A percentile compares a stretch with the other conserved stretches of the same genome.
Conservation (phyloP, 1,284 basidiomycete genomes). For the Wallemia mellicola region DNA sequence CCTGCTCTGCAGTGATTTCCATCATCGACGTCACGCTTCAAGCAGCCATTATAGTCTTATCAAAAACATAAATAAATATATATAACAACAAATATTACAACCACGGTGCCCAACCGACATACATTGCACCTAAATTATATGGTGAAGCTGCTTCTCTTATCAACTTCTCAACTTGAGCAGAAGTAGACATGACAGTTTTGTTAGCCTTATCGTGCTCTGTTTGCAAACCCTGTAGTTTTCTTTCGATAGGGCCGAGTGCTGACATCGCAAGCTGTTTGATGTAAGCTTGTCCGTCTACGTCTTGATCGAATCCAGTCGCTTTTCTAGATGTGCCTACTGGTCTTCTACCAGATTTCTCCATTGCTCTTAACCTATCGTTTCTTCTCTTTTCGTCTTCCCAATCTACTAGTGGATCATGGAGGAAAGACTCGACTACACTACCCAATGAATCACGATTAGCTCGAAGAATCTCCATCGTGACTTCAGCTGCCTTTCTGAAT, state of each 20-base stretch:
- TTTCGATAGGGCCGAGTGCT: conserved; percentile 46
- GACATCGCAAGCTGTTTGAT: conserved; percentile 34
- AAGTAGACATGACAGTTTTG: conserved; percentile 35
- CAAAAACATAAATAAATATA: not conserved
- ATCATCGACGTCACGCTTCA: not conserved
- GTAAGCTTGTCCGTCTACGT: conserved; percentile 8
- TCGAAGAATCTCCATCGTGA: conserved; percentile 59
- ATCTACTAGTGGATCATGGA: conserved; percentile 90
- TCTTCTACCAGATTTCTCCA: conserved; percentile 7
- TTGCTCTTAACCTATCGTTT: conserved; percentile 3
- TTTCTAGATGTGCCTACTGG: not conserved
- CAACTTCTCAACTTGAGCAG: conserved; percentile 55
- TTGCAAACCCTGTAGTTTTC: conserved; percentile 50
- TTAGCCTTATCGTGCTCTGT: conserved; percentile 18
- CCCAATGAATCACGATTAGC: conserved; percentile 81
- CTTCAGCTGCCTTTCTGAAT: conserved; percentile 74
- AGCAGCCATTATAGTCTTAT: not conserved
- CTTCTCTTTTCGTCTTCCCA: conserved; percentile 41
- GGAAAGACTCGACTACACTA: conserved; percentile 87
- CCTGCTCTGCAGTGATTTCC: too few species aligned
- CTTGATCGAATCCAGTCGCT: conserved; percentile 3
- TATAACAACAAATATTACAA: conserved; percentile 14
- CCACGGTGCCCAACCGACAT: conserved; percentile 54
- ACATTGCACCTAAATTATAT: conserved; percentile 28
- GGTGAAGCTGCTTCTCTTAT: conserved; percentile 57